phyloP scores from a whole-genome alignment of 2,329 filamentous ascomycete species.

The Clarireedia paspali region DNA sequence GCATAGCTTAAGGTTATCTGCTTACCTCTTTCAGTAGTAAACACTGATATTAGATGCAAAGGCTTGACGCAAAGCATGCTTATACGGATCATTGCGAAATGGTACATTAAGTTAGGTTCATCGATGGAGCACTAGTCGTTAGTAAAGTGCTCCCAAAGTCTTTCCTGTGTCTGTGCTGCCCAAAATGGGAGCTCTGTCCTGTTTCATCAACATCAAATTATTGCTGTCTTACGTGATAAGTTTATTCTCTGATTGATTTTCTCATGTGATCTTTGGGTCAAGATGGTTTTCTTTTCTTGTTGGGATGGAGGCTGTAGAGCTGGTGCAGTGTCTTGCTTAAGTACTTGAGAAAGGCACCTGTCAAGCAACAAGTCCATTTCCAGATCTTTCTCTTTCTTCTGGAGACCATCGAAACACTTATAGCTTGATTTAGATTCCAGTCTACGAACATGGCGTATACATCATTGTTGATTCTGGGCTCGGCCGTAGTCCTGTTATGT shows the following conservation, averaged over 20 bases:
- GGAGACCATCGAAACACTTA: too few relatives aligned
- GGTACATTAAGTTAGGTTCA: too few relatives aligned
- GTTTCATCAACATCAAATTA: constrained; percentile 1
- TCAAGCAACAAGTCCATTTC: background rate
- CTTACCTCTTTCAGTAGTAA: too few relatives aligned
- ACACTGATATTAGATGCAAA: background rate
- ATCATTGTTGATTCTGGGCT: background rate
- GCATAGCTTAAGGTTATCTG: too few relatives aligned
- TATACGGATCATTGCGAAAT: background rate
- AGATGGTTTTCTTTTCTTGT: background rate
- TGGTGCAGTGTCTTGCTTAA: background rate
- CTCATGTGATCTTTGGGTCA: background rate
- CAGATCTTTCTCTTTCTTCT: background rate
- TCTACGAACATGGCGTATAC: constrained; percentile 3
- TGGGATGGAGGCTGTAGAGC: background rate
- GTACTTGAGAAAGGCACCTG: background rate
- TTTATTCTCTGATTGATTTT: background rate
- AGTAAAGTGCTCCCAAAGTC: background rate
- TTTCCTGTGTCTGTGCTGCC: background rate
- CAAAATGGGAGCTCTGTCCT: background rate
- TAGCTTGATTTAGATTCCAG: background rate
- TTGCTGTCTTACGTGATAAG: background rate
- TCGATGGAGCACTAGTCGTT: too few relatives aligned
- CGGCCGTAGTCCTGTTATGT: background rate
- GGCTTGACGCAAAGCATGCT: background rate